A percentile compares a stretch with the other conserved stretches of the same genome.
Conservation (phyloP, 768 basidiomycete species). For the Auriscalpium vulgare region DNA sequence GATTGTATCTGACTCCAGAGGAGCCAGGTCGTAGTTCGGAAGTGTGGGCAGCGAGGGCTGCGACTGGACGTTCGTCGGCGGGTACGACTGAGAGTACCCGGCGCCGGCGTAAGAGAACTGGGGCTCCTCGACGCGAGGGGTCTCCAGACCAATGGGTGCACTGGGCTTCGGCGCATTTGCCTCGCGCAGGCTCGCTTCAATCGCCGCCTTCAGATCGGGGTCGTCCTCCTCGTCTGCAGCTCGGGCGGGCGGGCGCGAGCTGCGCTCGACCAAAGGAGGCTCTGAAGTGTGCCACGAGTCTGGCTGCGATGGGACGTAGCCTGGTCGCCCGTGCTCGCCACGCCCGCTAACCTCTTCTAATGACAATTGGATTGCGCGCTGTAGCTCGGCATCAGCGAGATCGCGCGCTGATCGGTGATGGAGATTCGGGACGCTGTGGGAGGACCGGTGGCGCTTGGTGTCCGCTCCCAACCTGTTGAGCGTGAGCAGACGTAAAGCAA, state of each 20-base stretch:
- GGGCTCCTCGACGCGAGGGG: constrained; percentile 39
- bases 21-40: constrained; percentile 74
- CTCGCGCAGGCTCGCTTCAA: constrained; percentile 91
- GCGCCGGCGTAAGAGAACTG: constrained; percentile 23
- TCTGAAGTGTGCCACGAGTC: constrained; percentile 55
- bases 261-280: constrained; percentile 50
- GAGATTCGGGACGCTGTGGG: constrained; percentile 44
- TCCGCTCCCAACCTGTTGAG: constrained; percentile 14
- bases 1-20: constrained; percentile 78
- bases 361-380: constrained; percentile 88
- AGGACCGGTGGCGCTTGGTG: constrained; percentile 43
- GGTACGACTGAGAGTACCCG: constrained; percentile 39
- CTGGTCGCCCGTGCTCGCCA: constrained; percentile 40
- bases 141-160: constrained; percentile 58
- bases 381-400: constrained; percentile 78
- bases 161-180: constrained; percentile 70
- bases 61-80: constrained; percentile 29
- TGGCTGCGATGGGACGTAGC: constrained; percentile 63
- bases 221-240: constrained; percentile 72
- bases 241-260: constrained; percentile 15
- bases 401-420: constrained; percentile 53
- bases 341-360: constrained; percentile 61
- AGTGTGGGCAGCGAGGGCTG: constrained; percentile 43
- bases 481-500: constrained; percentile 15
- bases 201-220: constrained; percentile 86